phyloP scores from a whole-genome alignment of 2,329 filamentous ascomycete species.

The Pseudodiploospora longispora region DNA sequence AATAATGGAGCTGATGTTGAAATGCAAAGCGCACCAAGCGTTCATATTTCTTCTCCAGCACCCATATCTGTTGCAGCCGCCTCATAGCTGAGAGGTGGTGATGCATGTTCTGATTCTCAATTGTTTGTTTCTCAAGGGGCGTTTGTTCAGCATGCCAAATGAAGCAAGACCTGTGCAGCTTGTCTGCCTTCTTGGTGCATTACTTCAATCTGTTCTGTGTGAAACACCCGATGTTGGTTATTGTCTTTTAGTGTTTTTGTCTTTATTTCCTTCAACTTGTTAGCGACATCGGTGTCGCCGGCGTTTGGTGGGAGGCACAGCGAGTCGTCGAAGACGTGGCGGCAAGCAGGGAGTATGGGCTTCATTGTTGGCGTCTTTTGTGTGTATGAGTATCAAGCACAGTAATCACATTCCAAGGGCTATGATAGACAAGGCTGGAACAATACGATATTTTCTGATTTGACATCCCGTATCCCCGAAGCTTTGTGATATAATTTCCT shows the following conservation, averaged over 20 bases:
- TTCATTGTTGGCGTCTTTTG: constrained; percentile 9
- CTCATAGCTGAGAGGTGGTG: constrained; percentile 19
- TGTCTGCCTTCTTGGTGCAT: too few relatives aligned
- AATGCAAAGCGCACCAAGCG: constrained; percentile 43
- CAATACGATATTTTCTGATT: background rate
- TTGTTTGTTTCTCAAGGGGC: too few relatives aligned
- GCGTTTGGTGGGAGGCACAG: constrained; percentile 17
- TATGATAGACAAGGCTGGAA: constrained; percentile 4
- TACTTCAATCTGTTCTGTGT: too few relatives aligned
- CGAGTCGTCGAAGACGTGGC: constrained; percentile 3
- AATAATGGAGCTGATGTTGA: constrained; percentile 41
- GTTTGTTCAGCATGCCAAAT: too few relatives aligned
- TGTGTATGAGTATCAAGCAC: constrained; percentile 1
- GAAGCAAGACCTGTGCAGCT: too few relatives aligned
- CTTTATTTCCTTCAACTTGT: constrained; percentile 1
- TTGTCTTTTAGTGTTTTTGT: background rate
- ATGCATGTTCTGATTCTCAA: too few relatives aligned
- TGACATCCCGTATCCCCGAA: too few relatives aligned
- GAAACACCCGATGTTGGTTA: too few relatives aligned
- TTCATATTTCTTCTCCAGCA: constrained; percentile 44
- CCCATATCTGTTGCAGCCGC: constrained; percentile 40
- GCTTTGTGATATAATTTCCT: too few relatives aligned
- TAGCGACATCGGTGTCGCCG: constrained; percentile 19
- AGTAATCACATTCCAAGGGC: constrained; percentile 3
- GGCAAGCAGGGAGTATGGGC: constrained; percentile 10